Conservation (phyloP, 129 eudicot species). For the Flaveria ramosissima region DNA sequence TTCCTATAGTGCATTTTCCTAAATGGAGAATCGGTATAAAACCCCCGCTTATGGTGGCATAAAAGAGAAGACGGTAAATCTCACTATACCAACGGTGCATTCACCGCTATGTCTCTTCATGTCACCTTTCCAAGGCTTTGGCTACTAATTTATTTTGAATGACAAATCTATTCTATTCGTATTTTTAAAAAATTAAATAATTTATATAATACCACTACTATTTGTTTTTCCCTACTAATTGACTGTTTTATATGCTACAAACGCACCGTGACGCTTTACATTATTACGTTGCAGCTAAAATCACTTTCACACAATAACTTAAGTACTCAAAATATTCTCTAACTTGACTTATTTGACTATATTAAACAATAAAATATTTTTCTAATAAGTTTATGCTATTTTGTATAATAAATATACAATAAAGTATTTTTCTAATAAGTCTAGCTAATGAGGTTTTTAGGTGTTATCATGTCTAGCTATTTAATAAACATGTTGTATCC, state of each 20-base stretch:
- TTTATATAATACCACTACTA: too few relatives aligned
- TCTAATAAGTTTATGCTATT: too few relatives aligned
- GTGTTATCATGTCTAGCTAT: not conserved
- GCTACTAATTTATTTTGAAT: too few relatives aligned
- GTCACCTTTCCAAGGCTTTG: conserved; percentile 12
- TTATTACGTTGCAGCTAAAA: conserved; percentile 14
- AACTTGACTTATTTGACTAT: conserved; percentile 24
- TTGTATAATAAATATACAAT: not conserved
- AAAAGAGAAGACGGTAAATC: conserved; percentile 19
- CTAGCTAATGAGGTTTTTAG: not conserved
- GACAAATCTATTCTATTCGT: too few relatives aligned
- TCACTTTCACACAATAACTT: conserved; percentile 25
- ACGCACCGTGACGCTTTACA: conserved; percentile 34
- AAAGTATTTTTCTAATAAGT: not conserved
- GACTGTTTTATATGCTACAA: not conserved
- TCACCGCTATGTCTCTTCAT: conserved; percentile 16
- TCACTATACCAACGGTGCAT: conserved; percentile 22
- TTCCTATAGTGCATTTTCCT: too few relatives aligned
- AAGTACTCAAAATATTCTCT: conserved; percentile 25
- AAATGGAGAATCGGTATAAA: too few relatives aligned
- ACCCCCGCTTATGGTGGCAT: not conserved
- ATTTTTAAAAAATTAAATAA: too few relatives aligned
- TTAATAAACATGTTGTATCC: not conserved
- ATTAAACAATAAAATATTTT: not conserved
- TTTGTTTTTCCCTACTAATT: not conserved